phyloP scores from a whole-genome alignment of 257 asterid species.

The Avicennia marina region DNA sequence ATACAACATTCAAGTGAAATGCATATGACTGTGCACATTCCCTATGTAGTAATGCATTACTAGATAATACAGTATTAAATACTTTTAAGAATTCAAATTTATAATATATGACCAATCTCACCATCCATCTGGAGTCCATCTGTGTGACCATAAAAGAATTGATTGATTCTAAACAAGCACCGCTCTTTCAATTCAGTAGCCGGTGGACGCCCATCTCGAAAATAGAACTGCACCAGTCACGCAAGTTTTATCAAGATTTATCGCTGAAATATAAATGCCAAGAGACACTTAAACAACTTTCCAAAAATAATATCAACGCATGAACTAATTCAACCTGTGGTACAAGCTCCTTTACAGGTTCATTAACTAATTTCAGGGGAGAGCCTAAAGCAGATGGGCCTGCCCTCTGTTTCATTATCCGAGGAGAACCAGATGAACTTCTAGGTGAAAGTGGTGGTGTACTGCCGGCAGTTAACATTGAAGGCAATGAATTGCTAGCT shows the following conservation, averaged over 20 bases:
- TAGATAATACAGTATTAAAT: constrained; percentile 10
- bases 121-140: constrained; percentile 94
- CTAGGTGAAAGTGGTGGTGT: constrained; percentile 99
- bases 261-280: neutral
- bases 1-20: neutral
- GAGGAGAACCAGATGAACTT: constrained; percentile 95
- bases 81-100: constrained; percentile 11
- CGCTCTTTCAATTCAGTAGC: constrained; percentile 91
- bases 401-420: constrained; percentile 76
- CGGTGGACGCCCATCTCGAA: constrained; percentile 88
- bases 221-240: constrained; percentile 74
- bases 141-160: constrained; percentile 86
- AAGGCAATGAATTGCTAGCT: constrained; percentile 74
- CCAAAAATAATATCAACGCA: constrained; percentile 8
- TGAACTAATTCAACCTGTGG: constrained; percentile 70
- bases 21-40: constrained; percentile 4
- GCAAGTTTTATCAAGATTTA: constrained; percentile 11
- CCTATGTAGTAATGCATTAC: constrained; percentile 8
- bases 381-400: constrained; percentile 84
- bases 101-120: constrained; percentile 29
- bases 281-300: constrained; percentile 3
- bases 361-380: constrained; percentile 77
- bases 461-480: constrained; percentile 98
- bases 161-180: constrained; percentile 89
- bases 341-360: constrained; percentile 83